A percentile compares a stretch with the other conserved stretches of the same genome.
Evolutionary conservation across 2,329 filamentous ascomycete species (phyloP).

Genomic region (Dothideomycetes sp.): DNA sequence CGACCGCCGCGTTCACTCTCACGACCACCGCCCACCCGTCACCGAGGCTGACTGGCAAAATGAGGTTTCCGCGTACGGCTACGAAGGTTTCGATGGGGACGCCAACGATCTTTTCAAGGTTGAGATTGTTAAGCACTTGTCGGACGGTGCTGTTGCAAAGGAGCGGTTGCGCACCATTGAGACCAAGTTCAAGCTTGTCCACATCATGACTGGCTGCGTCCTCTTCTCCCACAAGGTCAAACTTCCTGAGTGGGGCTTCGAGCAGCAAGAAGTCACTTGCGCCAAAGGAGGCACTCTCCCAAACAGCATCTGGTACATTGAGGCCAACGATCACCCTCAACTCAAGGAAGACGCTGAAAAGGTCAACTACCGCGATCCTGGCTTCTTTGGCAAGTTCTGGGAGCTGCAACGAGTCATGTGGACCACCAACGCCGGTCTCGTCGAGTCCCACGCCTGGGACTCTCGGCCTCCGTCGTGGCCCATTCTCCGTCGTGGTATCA

Average conservation of each 20-base stretch:
- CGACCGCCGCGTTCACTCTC: constrained; percentile 84
- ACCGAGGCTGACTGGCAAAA: constrained; percentile 59
- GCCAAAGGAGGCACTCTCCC: constrained; percentile 82
- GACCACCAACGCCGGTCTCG: constrained; percentile 91
- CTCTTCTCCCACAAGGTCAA: constrained; percentile 99
- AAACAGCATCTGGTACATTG: constrained; percentile 96
- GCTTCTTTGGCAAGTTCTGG: constrained; percentile 96
- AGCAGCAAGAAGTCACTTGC: constrained; percentile 98
- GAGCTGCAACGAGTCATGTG: constrained; percentile 98
- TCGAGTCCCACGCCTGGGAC: constrained; percentile 96
- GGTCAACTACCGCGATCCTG: constrained; percentile 89
- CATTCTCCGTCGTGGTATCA: constrained; percentile 84
- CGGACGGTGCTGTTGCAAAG: constrained; percentile 67
- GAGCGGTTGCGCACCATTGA: constrained; percentile 84
- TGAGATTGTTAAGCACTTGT: constrained; percentile 87
- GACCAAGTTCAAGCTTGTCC: constrained; percentile 89
- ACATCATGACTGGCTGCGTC: constrained; percentile 92
- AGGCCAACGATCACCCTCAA: constrained; percentile 75
- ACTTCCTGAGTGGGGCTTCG: constrained; percentile 92
- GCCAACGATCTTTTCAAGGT: constrained; percentile 93
- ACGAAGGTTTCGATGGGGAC: constrained; percentile 92
- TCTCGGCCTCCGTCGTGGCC: constrained; percentile 92
- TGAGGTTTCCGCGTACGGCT: constrained; percentile 74
- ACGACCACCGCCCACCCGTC: constrained; percentile 80
- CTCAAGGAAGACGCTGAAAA: constrained; percentile 70